Evolutionary conservation across 2,329 filamentous ascomycete genomes (phyloP), one percentile per base, ranked within the genome.

Genomic region (Sporothrix sp.): DNA sequence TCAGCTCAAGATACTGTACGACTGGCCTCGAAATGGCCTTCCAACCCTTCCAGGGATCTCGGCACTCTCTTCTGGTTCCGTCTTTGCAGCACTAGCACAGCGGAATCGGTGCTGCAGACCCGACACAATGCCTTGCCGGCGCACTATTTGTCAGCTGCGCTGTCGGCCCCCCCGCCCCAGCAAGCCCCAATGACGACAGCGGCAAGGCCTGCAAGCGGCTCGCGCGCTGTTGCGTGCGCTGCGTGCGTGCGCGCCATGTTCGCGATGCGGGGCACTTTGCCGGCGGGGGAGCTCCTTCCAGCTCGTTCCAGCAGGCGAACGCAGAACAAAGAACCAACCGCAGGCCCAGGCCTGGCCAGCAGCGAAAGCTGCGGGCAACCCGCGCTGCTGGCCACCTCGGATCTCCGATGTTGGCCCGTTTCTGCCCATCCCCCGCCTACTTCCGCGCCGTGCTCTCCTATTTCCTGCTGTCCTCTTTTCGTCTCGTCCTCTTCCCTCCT

Each of bases 151-250:
- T 40, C 38, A 40, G 40, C 40, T 16, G 27, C 32, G 33, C 13
- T 16, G 9, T 7, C 20, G 36, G 6, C 32, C 35, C 35, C 50
- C 8, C 43, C 38, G 25, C 33, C 18, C 37, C 14, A n/a, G n/a
- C n/a, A n/a, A n/a, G n/a, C 23, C 30, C 25, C 52, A 40, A 63
- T 52, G 47, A 52, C 52, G 38, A 54, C 44, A 52, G 45, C n/a
- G 50, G 39, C 25, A 52, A 25, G 13, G 21, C 42, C 42, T 40
- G 42, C 9, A 16, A 36, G 20, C 30, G 30, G 33, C 21, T 7
- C 52, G 37, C 44, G 47, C 48, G 37, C 39, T 40, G 35, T 32
- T 28, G 46, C 13, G 30, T 25, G n/a, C 14, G 43, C 16, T 25
- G 43, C 25, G 6, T 35, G 30, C 30, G 43, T 45, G 42, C 42